Evolutionary conservation across 2,329 filamentous ascomycete genomes (phyloP), one percentile per base, ranked within the genome.

Genomic region (Chalaropsis ovoidea): DNA sequence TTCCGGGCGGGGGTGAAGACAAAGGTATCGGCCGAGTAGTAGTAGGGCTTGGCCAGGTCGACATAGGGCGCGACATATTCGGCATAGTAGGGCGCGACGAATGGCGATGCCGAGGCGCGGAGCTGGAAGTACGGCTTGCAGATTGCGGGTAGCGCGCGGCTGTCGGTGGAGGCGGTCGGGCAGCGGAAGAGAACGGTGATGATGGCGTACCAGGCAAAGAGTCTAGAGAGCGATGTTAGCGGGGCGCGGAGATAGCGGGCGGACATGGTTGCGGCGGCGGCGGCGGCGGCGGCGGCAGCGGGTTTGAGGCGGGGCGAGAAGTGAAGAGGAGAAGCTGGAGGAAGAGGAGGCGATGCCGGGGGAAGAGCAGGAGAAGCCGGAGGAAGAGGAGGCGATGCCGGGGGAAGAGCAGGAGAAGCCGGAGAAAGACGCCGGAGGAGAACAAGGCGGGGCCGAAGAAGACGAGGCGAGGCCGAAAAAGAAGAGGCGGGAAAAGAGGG

Each of bases 201-300:
- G 69, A 97, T 85, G 43, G 86, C 82, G 74, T 94, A 95, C 93
- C 93, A 99, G 22, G 90, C 87, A 67, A 86, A 75, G 56, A 96
- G 75, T 72, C 93, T 93, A 69, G 2, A 49, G 24, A 62, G 22
- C 4, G 35, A 35, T 6, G 49, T 60, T 60, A 64, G 49, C 39
- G 24, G 41, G 15, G 31, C 27, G 13, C 49, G 17, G 35, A 22
- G n/a, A 52, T 15, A 7, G 7, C 47, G 47, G 19, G 11, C n/a
- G 19, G 42, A n/a, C 19, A 49, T 47, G 35, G 7, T 41, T 65
- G 52, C 35, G 15, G 27, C 11, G 43, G 39, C 2, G 27, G 43
- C 17, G 22, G 56, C 41, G 58, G 10, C 4, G 56, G 31, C 11
- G 43, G n/a, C 22, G n/a, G 4, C 19, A 15, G 43, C 22, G 31